phyloP scores from a whole-genome alignment of 202 grass and related monocot genomes.

The Panicum hallii region DNA sequence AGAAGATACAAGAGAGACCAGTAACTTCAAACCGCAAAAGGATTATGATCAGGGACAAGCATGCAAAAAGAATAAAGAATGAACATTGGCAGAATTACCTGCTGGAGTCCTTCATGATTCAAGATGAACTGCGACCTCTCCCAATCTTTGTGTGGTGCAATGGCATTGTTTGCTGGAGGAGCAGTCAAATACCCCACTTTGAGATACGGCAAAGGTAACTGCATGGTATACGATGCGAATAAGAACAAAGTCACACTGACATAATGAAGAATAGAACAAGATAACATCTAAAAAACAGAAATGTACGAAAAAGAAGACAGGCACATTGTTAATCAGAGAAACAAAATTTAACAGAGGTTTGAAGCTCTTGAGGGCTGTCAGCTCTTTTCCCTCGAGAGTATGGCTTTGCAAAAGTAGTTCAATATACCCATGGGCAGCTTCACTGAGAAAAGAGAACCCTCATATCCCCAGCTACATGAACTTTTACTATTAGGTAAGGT shows the following conservation, averaged over 20 bases:
- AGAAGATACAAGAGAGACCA: conserved; percentile 23
- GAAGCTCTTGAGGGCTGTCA: background rate
- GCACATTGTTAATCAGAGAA: background rate
- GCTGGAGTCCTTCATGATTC: conserved; percentile 90
- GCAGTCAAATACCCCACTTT: conserved; percentile 94
- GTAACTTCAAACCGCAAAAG: conserved; percentile 8
- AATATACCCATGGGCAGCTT: background rate
- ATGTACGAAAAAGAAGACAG: background rate
- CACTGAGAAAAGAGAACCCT: background rate
- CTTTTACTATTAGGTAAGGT: background rate
- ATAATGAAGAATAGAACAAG: conserved; percentile 21
- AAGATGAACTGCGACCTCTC: conserved; percentile 86
- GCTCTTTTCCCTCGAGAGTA: background rate
- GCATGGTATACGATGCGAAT: conserved; percentile 37
- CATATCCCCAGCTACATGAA: conserved; percentile 30
- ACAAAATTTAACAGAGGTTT: background rate
- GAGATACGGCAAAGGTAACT: conserved; percentile 96
- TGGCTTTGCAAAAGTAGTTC: conserved; percentile 23
- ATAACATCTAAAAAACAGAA: background rate
- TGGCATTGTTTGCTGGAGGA: conserved; percentile 65
- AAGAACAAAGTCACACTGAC: conserved; percentile 4
- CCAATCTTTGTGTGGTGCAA: conserved; percentile 96
- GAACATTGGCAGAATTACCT: conserved; percentile 54
- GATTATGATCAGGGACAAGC: conserved; percentile 9
- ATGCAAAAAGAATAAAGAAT: background rate